Base-by-base conservation (phyloP, 768 basidiomycete species). In the Hypholoma sublateritium region DNA sequence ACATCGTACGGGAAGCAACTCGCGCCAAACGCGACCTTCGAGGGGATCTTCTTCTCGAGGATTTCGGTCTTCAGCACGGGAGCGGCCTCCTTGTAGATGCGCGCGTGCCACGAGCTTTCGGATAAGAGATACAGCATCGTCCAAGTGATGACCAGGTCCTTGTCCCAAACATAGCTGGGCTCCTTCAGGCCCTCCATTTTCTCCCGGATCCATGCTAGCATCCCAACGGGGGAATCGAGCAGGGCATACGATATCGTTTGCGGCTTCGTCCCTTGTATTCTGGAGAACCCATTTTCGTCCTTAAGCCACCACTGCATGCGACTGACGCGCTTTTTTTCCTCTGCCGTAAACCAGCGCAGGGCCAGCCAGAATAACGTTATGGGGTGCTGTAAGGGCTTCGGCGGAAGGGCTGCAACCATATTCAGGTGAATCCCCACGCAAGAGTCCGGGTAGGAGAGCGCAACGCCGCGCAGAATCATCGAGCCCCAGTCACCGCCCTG, bases 211-310 rank as follows among this genome's bases (percentile, higher is more conserved):
- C 78, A 80, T 11, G 76, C 73, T 13, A 80, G 69, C 58, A 79
- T 61, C 1, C 81, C 83, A 1, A 77, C 72, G 9, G 83, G 83
- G 3, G 80, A 82, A 61, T 84, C 83, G 0, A 76, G 60, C 1
- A 85, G 68, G 1, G 68, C 65, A 58, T 81, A 82, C 0, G 77
- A 78, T 14, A 80, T 59, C 1, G 78, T 79, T 58, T 80, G 79
- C 0, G 78, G 78, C 57, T 75, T 77, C 0, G 77, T 77, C 1
- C 67, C 65, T 57, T 80, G 79, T 34, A 73, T 69, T 2, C 34
- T 37, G 25, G 62, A 68, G 58, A 80, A 80, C 7, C 77, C 78
- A 4, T 34, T 56, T 41, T 73, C 74, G 14, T 66, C 60, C 12
- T 56, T 62, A 47, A 65, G 53, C 61, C 70, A 77, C 64, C 62